A percentile compares a stretch with the other conserved stretches of the same genome.
phyloP scores from a whole-genome alignment of 2,329 filamentous ascomycete genomes.

The Microsporum canis region DNA sequence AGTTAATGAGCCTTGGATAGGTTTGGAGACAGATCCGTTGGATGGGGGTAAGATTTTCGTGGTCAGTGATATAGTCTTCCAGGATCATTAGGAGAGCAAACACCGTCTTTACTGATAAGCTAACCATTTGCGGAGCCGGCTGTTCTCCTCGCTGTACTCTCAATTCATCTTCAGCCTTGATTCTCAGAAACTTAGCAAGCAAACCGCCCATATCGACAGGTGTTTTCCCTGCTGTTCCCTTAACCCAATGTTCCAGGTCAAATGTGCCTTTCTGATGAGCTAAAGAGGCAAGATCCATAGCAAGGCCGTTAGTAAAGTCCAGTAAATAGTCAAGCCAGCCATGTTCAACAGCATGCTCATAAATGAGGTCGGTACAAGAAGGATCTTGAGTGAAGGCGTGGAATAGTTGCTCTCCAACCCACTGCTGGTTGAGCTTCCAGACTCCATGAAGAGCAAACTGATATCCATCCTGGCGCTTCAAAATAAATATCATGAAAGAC shows the following conservation, averaged over 20 bases:
- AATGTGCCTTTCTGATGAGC: slow-evolving; percentile 72
- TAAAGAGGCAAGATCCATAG: slow-evolving; percentile 73
- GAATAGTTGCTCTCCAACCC: slow-evolving; percentile 71
- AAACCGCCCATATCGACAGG: slow-evolving; percentile 57
- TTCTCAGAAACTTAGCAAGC: slow-evolving; percentile 67
- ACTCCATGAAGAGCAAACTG: slow-evolving; percentile 84
- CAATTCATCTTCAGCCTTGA: slow-evolving; percentile 73
- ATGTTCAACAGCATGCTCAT: slow-evolving; percentile 70
- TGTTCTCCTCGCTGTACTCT: slow-evolving; percentile 60
- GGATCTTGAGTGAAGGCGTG: slow-evolving; percentile 62
- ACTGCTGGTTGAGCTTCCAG: slow-evolving; percentile 81
- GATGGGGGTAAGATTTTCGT: slow-evolving; percentile 63
- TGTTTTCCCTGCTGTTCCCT: slow-evolving; percentile 53
- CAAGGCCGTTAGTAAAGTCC: slow-evolving; percentile 68
- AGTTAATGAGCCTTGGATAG: slow-evolving; percentile 92
- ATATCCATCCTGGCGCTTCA: slow-evolving; percentile 64
- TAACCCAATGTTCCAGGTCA: slow-evolving; percentile 71
- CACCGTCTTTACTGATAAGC: slow-evolving; percentile 75
- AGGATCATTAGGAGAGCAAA: slow-evolving; percentile 68
- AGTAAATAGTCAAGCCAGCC: slow-evolving; percentile 75
- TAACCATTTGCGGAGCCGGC: slow-evolving; percentile 55
- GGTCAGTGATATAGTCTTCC: slow-evolving; percentile 50
- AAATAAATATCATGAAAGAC: slow-evolving; percentile 67
- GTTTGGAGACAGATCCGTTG: slow-evolving; percentile 83
- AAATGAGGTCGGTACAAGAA: slow-evolving; percentile 55